These are phyloP conservation scores for Galerina sulciceps DNA, from an alignment of 768 basidiomycete species.

Conservation along the genomic window DNA sequence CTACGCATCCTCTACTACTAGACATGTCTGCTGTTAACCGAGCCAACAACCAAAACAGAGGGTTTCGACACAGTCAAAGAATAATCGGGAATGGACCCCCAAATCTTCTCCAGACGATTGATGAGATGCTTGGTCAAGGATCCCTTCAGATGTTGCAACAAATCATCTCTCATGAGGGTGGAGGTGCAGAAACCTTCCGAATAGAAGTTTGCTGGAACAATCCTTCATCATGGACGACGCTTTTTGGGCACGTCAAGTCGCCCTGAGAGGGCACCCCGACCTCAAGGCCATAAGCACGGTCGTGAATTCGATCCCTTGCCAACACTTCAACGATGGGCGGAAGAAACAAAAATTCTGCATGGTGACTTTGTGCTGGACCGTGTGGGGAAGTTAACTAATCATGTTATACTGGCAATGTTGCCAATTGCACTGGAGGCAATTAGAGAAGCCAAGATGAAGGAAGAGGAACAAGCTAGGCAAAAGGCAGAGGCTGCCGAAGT, in stretches of 20 bases:
- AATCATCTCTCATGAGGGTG: constrained; percentile 66
- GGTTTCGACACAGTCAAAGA: constrained; percentile 60
- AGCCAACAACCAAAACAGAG: constrained; percentile 47
- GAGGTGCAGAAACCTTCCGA: constrained; percentile 69
- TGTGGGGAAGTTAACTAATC: constrained; percentile 67
- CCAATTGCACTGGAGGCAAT: constrained; percentile 78
- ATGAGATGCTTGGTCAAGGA: constrained; percentile 80
- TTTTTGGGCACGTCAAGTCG: constrained; percentile 63
- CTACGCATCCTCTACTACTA: constrained; percentile 81
- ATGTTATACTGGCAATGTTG: constrained; percentile 73
- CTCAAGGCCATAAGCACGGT: constrained; percentile 44
- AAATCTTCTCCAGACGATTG: constrained; percentile 76
- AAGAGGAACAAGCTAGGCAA: constrained; percentile 54
- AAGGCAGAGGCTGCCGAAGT: constrained; percentile 40
- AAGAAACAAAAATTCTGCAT: constrained; percentile 84
- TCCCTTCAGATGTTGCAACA: constrained; percentile 86
- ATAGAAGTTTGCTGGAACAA: constrained; percentile 70
- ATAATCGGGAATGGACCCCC: constrained; percentile 51
- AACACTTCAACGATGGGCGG: constrained; percentile 87
- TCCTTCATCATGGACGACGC: constrained; percentile 64
- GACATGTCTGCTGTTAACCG: constrained; percentile 60
- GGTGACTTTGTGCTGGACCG: constrained; percentile 75
- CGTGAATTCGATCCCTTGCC: constrained; percentile 79
- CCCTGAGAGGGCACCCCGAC: constrained; percentile 57
- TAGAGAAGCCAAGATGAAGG: constrained; percentile 58